Evolutionary conservation across 306 rosid species (phyloP), one percentile per base, ranked within the genome.

Genomic region (Gillenia trifoliata): DNA sequence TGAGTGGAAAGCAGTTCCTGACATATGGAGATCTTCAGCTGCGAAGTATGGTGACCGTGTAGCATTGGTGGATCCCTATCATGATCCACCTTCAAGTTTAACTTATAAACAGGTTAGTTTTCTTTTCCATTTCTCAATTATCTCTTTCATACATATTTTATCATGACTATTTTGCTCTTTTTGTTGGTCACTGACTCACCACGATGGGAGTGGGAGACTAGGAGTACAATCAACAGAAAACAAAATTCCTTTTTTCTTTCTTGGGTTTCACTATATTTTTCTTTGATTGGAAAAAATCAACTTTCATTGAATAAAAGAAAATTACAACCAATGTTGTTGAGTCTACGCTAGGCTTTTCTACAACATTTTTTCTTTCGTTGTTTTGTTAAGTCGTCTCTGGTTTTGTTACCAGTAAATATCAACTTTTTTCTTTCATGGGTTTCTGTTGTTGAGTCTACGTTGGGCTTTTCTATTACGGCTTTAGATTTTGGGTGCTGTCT

Each of bases 1-100:
- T 55, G 92, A 87, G 75, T 94, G 97, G 98, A 83, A 84, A 83
- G 85, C 97, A 17, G 96, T 94, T 85, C 97, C 98, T 78, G 98
- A 94, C 80, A 88, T 94, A 66, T 94, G 98, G 98, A 86, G 89
- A 85, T 79, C 87, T 78, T 84, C 96, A 28, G 89, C 97, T 0
- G 93, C 90, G 83, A 94, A 89, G 77, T 91, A 84, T 77, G 97
- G 96, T 60, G 91, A 90, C 84, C 85, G 70, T 41, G 71, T 88
- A 33, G 98, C 97, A 49, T 63, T 94, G 75, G 78, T 83, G 33
- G 97, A 94, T 84, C 91, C 92, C 45, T 88, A 87, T 78, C 98
- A 91, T 77, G 88, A 90, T 77, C 98, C 95, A 70, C 93, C 98
- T 77, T 83, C 90, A 74, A 81, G 82, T 70, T 66, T 94, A 78